A percentile compares a stretch with the other conserved stretches of the same genome.
Evolutionary conservation across 257 asterid genomes (phyloP).

Genomic region (Osmanthus fragrans): DNA sequence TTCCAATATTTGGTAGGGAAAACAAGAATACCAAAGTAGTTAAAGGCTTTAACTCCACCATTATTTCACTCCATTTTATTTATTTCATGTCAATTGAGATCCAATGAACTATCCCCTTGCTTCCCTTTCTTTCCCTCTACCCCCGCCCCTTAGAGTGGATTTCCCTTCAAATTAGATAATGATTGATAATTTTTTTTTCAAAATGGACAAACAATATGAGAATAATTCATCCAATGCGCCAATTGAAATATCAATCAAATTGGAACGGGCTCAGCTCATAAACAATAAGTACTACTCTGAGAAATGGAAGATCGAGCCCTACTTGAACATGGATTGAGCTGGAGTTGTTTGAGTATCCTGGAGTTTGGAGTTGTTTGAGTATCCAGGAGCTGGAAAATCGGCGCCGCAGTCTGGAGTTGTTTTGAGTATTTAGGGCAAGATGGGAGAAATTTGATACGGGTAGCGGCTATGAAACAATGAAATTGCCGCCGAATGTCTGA

Average conservation of each 20-base stretch:
- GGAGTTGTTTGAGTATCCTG: too few relatives aligned
- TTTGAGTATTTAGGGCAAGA: too few relatives aligned
- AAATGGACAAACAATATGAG: neutral
- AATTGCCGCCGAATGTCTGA: too few relatives aligned
- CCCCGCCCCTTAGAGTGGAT: neutral
- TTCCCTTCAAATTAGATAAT: neutral
- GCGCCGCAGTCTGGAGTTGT: too few relatives aligned
- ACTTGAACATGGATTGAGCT: too few relatives aligned
- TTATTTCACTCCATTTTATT: too few relatives aligned
- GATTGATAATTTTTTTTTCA: neutral
- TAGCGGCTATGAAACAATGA: too few relatives aligned
- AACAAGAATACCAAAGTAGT: neutral
- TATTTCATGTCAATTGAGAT: neutral
- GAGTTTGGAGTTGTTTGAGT: too few relatives aligned
- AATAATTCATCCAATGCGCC: neutral
- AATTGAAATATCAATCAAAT: neutral
- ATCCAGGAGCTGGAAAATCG: too few relatives aligned
- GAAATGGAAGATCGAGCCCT: too few relatives aligned
- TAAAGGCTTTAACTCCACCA: neutral
- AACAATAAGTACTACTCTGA: neutral
- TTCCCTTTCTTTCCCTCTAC: neutral
- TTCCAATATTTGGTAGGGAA: neutral
- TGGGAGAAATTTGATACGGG: too few relatives aligned
- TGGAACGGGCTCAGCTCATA: neutral
- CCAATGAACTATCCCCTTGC: neutral